Evolutionary conservation across 2,329 filamentous ascomycete species (phyloP), one percentile per base, ranked within the genome.

Genomic region (Erysiphe pulchra): DNA sequence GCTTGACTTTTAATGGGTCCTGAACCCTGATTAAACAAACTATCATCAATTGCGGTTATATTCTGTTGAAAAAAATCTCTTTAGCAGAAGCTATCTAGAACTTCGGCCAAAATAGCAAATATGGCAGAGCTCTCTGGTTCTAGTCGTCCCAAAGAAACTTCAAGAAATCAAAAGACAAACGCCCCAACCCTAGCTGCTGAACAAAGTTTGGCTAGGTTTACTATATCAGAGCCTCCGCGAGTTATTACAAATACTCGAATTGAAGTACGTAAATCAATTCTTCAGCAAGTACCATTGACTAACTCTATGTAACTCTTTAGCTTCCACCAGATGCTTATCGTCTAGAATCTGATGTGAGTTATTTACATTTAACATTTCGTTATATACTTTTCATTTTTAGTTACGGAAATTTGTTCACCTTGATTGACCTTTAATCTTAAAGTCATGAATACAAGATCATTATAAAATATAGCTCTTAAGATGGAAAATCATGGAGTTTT

Each of bases 281-380:
- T 7, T 7, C 8, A 9, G 4, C 4, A 8, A 28, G 7, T 28
- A 8, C 4, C 8, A 9, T 28, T 28, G 24, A 28, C 24, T 28
- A 28, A 28, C 20, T 28, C 12, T 12, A 18, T 1, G 8, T 18
- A 38, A 17, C 14, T 30, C 12, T 38, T n/a, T 38, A 77, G 46
- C 54, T 77, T 0, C 72, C 72, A 0, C 61, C 71, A 0, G 71
- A 75, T 52, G 73, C 72, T 0, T 77, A 69, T 50, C 49, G 62
- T n/a, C 34, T 53, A 20, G 50, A 51, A 34, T 37, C 34, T 24
- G 49, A 55, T 20, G 65, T 65, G 53, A 57, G 61, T 55, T 38
- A 11, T 34, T 34, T 14, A 34, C 1, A n/a, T 34, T 34, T 2
- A 3, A 24, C 8, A 28, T 8, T 28, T 28, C 24, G 24, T 28